A percentile compares a stretch with the other conserved stretches of the same genome.
Conservation (phyloP, 345 rosid genomes). For the Punica granatum region DNA sequence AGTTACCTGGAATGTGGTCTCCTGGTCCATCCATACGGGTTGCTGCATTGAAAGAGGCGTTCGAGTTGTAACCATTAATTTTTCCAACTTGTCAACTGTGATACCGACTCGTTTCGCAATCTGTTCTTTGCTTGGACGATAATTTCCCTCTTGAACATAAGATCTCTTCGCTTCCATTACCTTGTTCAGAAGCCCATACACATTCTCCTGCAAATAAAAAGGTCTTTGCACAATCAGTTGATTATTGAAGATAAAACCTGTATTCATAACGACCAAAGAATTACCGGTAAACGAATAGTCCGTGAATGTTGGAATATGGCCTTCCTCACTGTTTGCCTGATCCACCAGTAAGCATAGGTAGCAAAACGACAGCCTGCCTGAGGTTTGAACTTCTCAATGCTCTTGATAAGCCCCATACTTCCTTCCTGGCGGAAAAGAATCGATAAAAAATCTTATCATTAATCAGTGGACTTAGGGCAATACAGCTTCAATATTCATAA, state of each 20-base stretch:
- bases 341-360: slow-evolving; percentile 93
- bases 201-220: slow-evolving; percentile 43
- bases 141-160: slow-evolving; percentile 47
- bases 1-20: slow-evolving; percentile 64
- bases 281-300: slow-evolving; percentile 84
- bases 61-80: slow-evolving; percentile 40
- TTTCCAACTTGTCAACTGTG: slow-evolving; percentile 50
- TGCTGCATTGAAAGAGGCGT: slow-evolving; percentile 66
- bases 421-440: slow-evolving; percentile 49
- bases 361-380: slow-evolving; percentile 77
- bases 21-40: slow-evolving; percentile 69
- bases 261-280: neutral
- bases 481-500: neutral
- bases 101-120: slow-evolving; percentile 64
- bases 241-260: neutral
- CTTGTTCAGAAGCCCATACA: slow-evolving; percentile 44
- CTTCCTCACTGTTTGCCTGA: slow-evolving; percentile 65
- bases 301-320: slow-evolving; percentile 74
- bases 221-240: slow-evolving; percentile 4
- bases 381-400: slow-evolving; percentile 81
- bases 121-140: slow-evolving; percentile 49
- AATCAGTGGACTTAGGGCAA: neutral
- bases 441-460: slow-evolving; percentile 1
- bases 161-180: slow-evolving; percentile 58
- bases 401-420: slow-evolving; percentile 84